phyloP scores from a whole-genome alignment of 108 stramenopile genomes.

The Epithemia pelagica region DNA sequence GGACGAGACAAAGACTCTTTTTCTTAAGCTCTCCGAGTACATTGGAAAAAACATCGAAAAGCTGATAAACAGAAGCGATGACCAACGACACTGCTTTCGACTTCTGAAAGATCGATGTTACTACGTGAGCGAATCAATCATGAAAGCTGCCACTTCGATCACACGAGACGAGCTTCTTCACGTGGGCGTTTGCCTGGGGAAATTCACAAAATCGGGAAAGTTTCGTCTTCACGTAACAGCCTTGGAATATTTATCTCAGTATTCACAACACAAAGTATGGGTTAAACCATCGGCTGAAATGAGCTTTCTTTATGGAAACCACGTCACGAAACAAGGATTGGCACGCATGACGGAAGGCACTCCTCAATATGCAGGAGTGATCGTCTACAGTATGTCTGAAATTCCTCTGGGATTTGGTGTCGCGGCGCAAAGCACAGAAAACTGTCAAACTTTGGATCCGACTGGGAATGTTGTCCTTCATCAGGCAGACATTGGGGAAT shows the following conservation, averaged over 20 bases:
- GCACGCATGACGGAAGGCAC: conserved; percentile 94
- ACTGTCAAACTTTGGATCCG: conserved; percentile 89
- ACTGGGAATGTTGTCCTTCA: conserved; percentile 96
- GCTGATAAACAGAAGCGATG: conserved; percentile 85
- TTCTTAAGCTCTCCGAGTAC: conserved; percentile 95
- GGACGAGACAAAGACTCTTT: conserved; percentile 94
- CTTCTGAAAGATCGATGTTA: conserved; percentile 92
- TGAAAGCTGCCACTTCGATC: conserved; percentile 80
- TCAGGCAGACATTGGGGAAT: conserved; percentile 98
- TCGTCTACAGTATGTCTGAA: conserved; percentile 94
- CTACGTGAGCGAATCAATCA: conserved; percentile 85
- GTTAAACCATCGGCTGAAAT: conserved; percentile 97
- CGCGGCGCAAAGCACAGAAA: conserved; percentile 92
- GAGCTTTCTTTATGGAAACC: conserved; percentile 98
- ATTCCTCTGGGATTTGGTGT: conserved; percentile 97
- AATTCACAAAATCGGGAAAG: conserved; percentile 96
- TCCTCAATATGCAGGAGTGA: conserved; percentile 97
- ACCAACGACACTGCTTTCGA: conserved; percentile 72
- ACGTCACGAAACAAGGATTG: conserved; percentile 92
- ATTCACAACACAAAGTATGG: conserved; percentile 98
- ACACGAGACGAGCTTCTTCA: conserved; percentile 79
- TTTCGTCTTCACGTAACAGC: conserved; percentile 94
- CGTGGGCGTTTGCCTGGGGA: conserved; percentile 96
- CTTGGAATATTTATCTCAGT: conserved; percentile 92
- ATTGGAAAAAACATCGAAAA: conserved; percentile 92